Conservation (phyloP, 139 green algal genomes). For the Trebouxia sp. region DNA sequence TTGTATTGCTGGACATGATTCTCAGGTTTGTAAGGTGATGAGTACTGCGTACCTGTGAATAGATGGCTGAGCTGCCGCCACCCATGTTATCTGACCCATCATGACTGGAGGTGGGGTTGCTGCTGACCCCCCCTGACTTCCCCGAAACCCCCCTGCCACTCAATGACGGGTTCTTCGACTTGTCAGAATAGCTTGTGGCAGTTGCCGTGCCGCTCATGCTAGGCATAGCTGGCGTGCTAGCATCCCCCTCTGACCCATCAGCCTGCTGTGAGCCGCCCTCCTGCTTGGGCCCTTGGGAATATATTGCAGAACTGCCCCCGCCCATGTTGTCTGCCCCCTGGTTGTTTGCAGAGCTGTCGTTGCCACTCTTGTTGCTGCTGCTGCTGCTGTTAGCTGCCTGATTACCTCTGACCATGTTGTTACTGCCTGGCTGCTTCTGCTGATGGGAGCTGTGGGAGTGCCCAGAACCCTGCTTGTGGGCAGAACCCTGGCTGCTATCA, state of each 20-base stretch:
- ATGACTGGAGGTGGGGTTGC: too few species aligned
- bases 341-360: neutral
- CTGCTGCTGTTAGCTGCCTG: neutral
- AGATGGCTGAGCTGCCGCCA: neutral
- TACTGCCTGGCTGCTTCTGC: neutral
- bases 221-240: conserved; percentile 13
- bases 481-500: neutral
- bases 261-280: neutral
- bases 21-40: too few species aligned
- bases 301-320: conserved; percentile 6
- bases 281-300: neutral
- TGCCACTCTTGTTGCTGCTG: too few species aligned
- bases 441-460: neutral
- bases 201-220: conserved; percentile 6
- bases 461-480: neutral
- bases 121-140: too few species aligned
- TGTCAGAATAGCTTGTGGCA: too few species aligned
- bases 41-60: too few species aligned
- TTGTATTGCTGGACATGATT: too few species aligned
- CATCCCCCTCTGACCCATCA: neutral
- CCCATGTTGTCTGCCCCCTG: conserved; percentile 17
- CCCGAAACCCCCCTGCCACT: too few species aligned
- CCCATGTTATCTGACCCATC: neutral
- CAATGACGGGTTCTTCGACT: too few species aligned
- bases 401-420: neutral